Conservation (phyloP, 805 yeast genomes). For the Monosporozyma aquatica region DNA sequence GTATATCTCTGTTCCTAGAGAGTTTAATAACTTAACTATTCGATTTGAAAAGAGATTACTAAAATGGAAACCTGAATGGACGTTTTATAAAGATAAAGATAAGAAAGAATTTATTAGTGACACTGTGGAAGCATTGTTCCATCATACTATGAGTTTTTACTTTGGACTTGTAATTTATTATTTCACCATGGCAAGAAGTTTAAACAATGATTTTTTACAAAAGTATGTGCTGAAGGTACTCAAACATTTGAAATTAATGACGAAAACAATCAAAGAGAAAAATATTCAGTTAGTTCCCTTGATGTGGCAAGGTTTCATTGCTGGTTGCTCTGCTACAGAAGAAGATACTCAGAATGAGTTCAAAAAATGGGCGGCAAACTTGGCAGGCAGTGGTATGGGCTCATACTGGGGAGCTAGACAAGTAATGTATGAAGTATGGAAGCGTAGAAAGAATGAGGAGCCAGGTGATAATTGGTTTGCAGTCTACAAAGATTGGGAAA, state of each 20-base stretch:
- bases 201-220: conserved; percentile 50
- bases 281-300: conserved; percentile 60
- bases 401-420: conserved; percentile 82
- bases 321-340: conserved; percentile 71
- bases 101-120: conserved; percentile 23
- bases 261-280: conserved; percentile 40
- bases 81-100: conserved; percentile 32
- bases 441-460: conserved; percentile 54
- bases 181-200: conserved; percentile 51
- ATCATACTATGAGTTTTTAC: conserved; percentile 73
- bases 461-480: conserved; percentile 65
- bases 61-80: conserved; percentile 74
- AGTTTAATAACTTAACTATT: conserved; percentile 17
- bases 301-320: conserved; percentile 84
- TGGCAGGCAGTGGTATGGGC: conserved; percentile 53
- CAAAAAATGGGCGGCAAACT: conserved; percentile 51
- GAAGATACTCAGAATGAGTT: conserved; percentile 51
- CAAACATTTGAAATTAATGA: conserved; percentile 54
- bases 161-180: conserved; percentile 64
- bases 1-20: conserved; percentile 17
- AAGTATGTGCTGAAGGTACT: conserved; percentile 52
- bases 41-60: conserved; percentile 43
- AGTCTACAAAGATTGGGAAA: conserved; percentile 75
- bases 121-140: conserved; percentile 60
- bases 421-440: conserved; percentile 80